Evolutionary conservation across 2,329 filamentous ascomycete genomes (phyloP).

Genomic region (Helotiales sp.): DNA sequence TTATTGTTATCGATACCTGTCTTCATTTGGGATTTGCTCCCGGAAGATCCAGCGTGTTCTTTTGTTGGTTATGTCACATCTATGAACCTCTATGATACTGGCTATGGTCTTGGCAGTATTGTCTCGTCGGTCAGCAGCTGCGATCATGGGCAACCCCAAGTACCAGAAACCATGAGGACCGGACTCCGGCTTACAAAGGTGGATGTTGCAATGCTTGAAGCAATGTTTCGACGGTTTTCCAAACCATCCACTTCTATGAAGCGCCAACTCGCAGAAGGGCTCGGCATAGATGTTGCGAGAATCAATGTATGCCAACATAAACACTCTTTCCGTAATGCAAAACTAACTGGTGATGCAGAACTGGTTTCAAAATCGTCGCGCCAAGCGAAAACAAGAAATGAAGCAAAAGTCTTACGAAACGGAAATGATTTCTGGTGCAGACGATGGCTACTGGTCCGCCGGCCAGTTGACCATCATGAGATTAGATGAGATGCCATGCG

Average conservation of each 20-base stretch:
- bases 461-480: neutral
- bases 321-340: slow-evolving; percentile 37
- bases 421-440: slow-evolving; percentile 17
- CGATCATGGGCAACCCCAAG: neutral
- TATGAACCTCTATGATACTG: neutral
- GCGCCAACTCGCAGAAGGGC: slow-evolving; percentile 58
- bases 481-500: neutral
- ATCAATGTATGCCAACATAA: slow-evolving; percentile 58
- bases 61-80: slow-evolving; percentile 57
- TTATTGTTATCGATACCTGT: slow-evolving; percentile 58
- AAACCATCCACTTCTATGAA: slow-evolving; percentile 64
- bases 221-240: slow-evolving; percentile 62
- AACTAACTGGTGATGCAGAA: slow-evolving; percentile 46
- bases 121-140: neutral
- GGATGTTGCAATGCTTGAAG: slow-evolving; percentile 58
- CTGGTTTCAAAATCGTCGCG: slow-evolving; percentile 68
- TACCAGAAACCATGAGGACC: too few relatives aligned
- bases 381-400: slow-evolving; percentile 54
- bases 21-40: slow-evolving; percentile 59
- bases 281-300: slow-evolving; percentile 60
- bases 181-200: slow-evolving; percentile 51
- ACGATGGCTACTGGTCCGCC: slow-evolving; percentile 1
- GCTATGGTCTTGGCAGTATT: neutral
- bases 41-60: slow-evolving; percentile 56
- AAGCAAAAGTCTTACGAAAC: slow-evolving; percentile 53